These are phyloP conservation scores for Jaapia argillacea DNA, from an alignment of 768 basidiomycete genomes.

Conservation along the genomic window DNA sequence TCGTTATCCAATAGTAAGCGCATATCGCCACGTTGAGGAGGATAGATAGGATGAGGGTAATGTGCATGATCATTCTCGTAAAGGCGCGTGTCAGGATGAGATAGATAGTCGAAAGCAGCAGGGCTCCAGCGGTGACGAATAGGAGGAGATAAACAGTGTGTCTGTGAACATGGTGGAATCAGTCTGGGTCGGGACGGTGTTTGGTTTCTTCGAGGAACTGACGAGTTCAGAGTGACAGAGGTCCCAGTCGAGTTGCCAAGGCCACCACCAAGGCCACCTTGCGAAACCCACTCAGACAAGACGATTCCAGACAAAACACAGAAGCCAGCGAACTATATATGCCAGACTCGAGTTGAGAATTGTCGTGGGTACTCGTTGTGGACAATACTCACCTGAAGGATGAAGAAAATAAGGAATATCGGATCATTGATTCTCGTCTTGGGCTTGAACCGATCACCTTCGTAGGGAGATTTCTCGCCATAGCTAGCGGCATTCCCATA, in stretches of 20 bases:
- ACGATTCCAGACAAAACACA: constrained; percentile 57
- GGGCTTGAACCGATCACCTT: constrained; percentile 54
- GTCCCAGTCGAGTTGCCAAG: constrained; percentile 48
- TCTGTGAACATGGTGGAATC: too few relatives aligned
- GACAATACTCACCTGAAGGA: constrained; percentile 49
- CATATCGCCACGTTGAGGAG: constrained; percentile 63
- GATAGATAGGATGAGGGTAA: constrained; percentile 57
- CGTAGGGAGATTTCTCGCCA: constrained; percentile 38
- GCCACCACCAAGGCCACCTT: constrained; percentile 66
- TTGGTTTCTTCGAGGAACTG: constrained; percentile 12
- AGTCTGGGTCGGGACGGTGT: too few relatives aligned
- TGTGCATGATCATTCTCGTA: constrained; percentile 69
- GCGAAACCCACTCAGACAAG: constrained; percentile 48
- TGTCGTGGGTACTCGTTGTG: background rate
- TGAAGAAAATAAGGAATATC: constrained; percentile 58
- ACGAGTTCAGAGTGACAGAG: constrained; percentile 58
- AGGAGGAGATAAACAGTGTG: constrained; percentile 72
- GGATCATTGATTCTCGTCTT: constrained; percentile 67
- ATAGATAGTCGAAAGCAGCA: constrained; percentile 57
- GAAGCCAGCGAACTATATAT: constrained; percentile 56
- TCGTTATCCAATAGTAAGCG: constrained; percentile 65
- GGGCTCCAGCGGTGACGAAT: constrained; percentile 56
- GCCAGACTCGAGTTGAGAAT: background rate
- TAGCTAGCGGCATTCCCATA: constrained; percentile 18
- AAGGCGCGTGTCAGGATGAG: constrained; percentile 64